Evolutionary conservation across 306 rosid species (phyloP), one percentile per base, ranked within the genome.

Genomic region (Quercus dentata): DNA sequence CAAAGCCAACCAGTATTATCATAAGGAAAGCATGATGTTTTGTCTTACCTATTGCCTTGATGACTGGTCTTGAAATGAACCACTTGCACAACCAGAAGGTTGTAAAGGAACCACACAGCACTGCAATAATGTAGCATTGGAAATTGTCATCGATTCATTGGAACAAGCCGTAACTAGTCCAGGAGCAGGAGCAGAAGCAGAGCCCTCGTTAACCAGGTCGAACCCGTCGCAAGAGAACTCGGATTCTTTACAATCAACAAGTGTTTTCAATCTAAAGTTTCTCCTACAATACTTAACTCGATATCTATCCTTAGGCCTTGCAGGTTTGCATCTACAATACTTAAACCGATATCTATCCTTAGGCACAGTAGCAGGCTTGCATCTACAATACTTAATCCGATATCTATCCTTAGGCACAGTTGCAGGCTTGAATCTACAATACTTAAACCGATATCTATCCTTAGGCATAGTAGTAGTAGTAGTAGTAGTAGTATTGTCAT

Each of bases 261-360:
- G 68, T 72, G 76, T 41, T 56, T 83, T 78, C 49, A 27, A 69
- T 72, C 79, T 78, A 23, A 72, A 3, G 11, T 69, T 84, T 63
- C 88, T 86, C 86, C 88, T 88, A 51, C 87, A 84, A 61, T 88
- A 92, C 79, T 86, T 90, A 71, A 90, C 81, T 52, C 72, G 15
- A 79, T 59, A 86, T 11, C 86, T 87, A 77, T 74, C 86, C 72
- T 69, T 41, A 5, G 58, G 80, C 62, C 73, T n/a, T 21, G 67
- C 28, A 41, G 62, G 72, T 64, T 71, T 83, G 19, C 28, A 77
- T 77, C 46, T 41, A 41, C 46, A 41, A 41, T 41, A 41, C 46
- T 41, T 41, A 41, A 41, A 8, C 46, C 3, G 46, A 41, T 41
- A 41, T 41, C 46, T 41, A 41, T 41, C 46, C 46, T 41, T 41